These are phyloP conservation scores for Clitopilus hobsonii DNA, from an alignment of 768 basidiomycete species.

Conservation along the genomic window DNA sequence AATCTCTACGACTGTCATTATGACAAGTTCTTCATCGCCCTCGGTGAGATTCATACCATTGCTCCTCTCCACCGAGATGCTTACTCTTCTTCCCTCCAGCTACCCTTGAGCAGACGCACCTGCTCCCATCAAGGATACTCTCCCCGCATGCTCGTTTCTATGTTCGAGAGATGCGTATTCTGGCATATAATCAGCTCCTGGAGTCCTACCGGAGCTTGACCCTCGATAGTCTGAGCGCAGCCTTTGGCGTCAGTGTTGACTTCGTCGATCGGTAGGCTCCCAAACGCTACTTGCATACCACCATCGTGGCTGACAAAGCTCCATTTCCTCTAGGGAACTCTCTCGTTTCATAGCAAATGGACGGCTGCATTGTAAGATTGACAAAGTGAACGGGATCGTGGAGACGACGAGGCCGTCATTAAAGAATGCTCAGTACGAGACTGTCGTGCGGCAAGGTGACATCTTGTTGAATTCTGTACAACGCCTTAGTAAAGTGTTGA, in stretches of 20 bases:
- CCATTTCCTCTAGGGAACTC: slow-evolving; percentile 58
- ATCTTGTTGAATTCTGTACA: slow-evolving; percentile 83
- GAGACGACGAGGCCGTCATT: slow-evolving; percentile 72
- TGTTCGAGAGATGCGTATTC: slow-evolving; percentile 93
- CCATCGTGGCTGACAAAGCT: neutral
- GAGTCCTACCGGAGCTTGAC: slow-evolving; percentile 89
- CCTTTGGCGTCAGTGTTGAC: slow-evolving; percentile 85
- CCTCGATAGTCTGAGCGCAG: slow-evolving; percentile 74
- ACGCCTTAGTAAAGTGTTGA: slow-evolving; percentile 83
- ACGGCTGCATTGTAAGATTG: slow-evolving; percentile 82
- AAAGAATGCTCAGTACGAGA: slow-evolving; percentile 87
- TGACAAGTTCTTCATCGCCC: slow-evolving; percentile 86
- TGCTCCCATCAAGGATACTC: slow-evolving; percentile 84
- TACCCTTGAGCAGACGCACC: slow-evolving; percentile 81
- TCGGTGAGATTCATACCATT: slow-evolving; percentile 46
- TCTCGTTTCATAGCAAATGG: slow-evolving; percentile 88
- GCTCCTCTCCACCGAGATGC: slow-evolving; percentile 3
- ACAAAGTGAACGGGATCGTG: slow-evolving; percentile 92
- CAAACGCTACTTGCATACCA: neutral
- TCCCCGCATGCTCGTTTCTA: slow-evolving; percentile 86
- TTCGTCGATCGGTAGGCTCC: slow-evolving; percentile 84
- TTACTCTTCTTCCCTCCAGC: slow-evolving; percentile 37
- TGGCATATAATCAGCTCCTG: slow-evolving; percentile 88
- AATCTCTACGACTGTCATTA: slow-evolving; percentile 93
- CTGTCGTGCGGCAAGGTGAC: slow-evolving; percentile 92